Evolutionary conservation across 176 grass and related monocot species (phyloP).

Genomic region (Oryza glaberrima): DNA sequence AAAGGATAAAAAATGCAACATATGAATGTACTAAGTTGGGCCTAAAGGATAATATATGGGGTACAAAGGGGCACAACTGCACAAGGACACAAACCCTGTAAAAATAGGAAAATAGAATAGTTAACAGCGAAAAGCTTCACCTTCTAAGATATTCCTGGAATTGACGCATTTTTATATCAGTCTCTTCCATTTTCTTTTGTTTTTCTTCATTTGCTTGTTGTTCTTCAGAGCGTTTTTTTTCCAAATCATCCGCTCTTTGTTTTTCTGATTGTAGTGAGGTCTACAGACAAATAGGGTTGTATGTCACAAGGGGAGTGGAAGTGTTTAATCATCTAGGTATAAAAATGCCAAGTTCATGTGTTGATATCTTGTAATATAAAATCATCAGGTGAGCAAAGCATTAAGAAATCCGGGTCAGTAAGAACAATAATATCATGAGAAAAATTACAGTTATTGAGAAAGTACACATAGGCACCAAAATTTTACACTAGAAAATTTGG

Average conservation of each 20-base stretch:
- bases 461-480: no score
- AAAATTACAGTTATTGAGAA: no score
- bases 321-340: slow-evolving; percentile 30
- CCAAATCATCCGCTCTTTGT: slow-evolving; percentile 69
- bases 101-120: not conserved
- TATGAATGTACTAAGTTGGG: not conserved
- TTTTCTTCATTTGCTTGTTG: slow-evolving; percentile 70
- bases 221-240: slow-evolving; percentile 76
- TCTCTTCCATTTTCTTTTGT: slow-evolving; percentile 80
- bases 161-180: slow-evolving; percentile 78
- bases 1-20: slow-evolving; percentile 26
- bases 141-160: slow-evolving; percentile 87
- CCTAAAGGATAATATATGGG: not conserved
- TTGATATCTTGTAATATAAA: slow-evolving; percentile 31
- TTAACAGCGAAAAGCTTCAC: slow-evolving; percentile 48
- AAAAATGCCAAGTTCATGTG: slow-evolving; percentile 17
- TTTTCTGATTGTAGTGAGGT: slow-evolving; percentile 76
- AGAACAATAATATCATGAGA: not conserved
- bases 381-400: slow-evolving; percentile 24
- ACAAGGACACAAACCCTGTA: not conserved
- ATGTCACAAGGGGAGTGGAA: slow-evolving; percentile 39
- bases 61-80: not conserved
- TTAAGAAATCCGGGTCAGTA: slow-evolving; percentile 17
- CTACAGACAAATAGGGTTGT: slow-evolving; percentile 52
- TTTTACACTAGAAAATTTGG: no score